A percentile compares a stretch with the other conserved stretches of the same genome.
These are phyloP conservation scores for Komagataella ulmi DNA, from an alignment of 805 yeast species.

Conservation along the genomic window DNA sequence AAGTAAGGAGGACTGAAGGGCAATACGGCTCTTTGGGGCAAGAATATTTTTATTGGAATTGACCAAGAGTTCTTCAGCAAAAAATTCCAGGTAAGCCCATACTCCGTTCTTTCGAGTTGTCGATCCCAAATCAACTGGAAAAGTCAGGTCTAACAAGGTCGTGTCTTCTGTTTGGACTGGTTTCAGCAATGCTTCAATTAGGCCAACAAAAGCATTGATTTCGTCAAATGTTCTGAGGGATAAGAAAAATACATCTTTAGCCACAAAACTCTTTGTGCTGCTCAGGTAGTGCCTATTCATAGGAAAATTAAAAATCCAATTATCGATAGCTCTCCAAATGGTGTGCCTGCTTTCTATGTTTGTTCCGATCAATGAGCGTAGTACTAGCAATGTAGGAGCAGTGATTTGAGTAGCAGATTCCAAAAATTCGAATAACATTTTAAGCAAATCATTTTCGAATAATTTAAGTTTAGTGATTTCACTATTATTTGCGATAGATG, in stretches of 20 bases:
- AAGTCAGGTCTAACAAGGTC: slow-evolving; percentile 18
- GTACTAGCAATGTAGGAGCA: slow-evolving; percentile 43
- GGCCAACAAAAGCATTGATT: slow-evolving; percentile 44
- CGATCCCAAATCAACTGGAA: slow-evolving; percentile 49
- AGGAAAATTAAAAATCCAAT: slow-evolving; percentile 41
- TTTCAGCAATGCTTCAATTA: slow-evolving; percentile 26
- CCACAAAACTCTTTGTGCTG: slow-evolving; percentile 8
- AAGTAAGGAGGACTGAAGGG: slow-evolving; percentile 42
- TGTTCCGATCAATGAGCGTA: slow-evolving; percentile 43
- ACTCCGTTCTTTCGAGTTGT: slow-evolving; percentile 53
- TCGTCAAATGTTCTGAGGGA: slow-evolving; percentile 40
- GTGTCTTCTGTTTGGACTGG: slow-evolving; percentile 15
- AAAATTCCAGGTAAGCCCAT: slow-evolving; percentile 69
- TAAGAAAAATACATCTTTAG: slow-evolving; percentile 28
- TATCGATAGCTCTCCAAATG: slow-evolving; percentile 61
- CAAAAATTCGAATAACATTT: slow-evolving; percentile 14
- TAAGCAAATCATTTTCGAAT: slow-evolving; percentile 17
- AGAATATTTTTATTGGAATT: slow-evolving; percentile 29
- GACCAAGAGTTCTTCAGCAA: slow-evolving; percentile 53
- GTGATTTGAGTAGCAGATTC: slow-evolving; percentile 13
- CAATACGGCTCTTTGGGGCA: slow-evolving; percentile 19
- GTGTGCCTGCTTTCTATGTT: slow-evolving; percentile 25
- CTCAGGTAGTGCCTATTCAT: slow-evolving; percentile 10
- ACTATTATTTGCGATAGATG: slow-evolving; percentile 33
- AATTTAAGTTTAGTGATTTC: slow-evolving; percentile 17